Evolutionary conservation across 345 rosid genomes (phyloP).

Genomic region (Citrus cavaleriei): DNA sequence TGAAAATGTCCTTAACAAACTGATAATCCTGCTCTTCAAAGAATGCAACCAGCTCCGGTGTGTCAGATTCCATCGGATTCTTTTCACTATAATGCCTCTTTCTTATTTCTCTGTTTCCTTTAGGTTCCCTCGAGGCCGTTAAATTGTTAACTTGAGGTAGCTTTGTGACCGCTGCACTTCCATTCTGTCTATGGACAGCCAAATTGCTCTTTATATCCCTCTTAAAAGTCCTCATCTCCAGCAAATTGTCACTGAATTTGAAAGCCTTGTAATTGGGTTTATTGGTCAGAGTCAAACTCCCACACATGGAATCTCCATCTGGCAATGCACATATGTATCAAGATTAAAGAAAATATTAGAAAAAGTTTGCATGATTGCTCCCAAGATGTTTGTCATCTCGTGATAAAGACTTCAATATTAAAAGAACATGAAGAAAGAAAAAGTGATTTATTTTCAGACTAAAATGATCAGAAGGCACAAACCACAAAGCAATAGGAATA

Average conservation of each 20-base stretch:
- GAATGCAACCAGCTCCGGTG: conserved; percentile 33
- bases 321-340: neutral
- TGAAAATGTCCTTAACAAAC: conserved; percentile 22
- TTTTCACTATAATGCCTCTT: neutral
- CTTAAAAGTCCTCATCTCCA: conserved; percentile 10
- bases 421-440: neutral
- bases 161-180: neutral
- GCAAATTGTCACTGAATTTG: conserved; percentile 9
- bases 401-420: neutral
- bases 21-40: conserved; percentile 19
- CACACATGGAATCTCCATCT: neutral
- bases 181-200: neutral
- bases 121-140: conserved; percentile 1
- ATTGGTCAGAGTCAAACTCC: neutral
- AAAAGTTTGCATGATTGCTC: neutral
- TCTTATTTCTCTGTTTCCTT: conserved; percentile 4
- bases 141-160: neutral
- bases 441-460: neutral
- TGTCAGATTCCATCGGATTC: neutral
- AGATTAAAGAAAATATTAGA: neutral
- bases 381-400: neutral
- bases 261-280: conserved; percentile 16
- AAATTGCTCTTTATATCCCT: neutral
- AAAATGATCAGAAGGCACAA: neutral
- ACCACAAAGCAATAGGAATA: neutral